Evolutionary conservation across 2,329 filamentous ascomycete genomes (phyloP).

Genomic region (Neopestalotiopsis rosae): DNA sequence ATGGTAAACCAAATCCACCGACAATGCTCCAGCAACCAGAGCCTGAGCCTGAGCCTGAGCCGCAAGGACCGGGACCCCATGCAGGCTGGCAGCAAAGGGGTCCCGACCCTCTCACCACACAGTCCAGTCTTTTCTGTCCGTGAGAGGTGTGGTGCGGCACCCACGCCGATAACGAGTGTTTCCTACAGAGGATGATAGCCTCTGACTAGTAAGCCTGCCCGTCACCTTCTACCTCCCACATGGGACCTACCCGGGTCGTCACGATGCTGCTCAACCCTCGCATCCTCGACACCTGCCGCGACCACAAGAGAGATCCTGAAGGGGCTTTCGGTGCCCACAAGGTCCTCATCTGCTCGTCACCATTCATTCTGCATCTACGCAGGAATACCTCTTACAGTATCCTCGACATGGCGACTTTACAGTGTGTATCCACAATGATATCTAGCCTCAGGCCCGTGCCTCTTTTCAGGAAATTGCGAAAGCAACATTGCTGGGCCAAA

Average conservation of each 20-base stretch:
- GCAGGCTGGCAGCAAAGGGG: background rate
- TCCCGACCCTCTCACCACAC: background rate
- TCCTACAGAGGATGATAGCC: background rate
- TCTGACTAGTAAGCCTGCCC: background rate
- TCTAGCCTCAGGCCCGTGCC: background rate
- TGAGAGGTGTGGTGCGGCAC: conserved; percentile 13
- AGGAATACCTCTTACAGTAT: background rate
- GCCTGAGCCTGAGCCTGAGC: background rate
- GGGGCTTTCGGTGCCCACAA: background rate
- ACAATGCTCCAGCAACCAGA: conserved; percentile 18
- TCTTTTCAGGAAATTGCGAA: conserved; percentile 7
- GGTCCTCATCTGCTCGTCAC: background rate
- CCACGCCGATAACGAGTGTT: conserved; percentile 14
- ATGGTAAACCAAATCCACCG: background rate
- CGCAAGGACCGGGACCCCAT: conserved; percentile 4
- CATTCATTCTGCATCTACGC: background rate
- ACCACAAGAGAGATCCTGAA: background rate
- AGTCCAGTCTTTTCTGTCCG: background rate
- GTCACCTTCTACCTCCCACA: conserved; percentile 11
- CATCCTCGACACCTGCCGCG: background rate
- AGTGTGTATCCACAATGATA: background rate
- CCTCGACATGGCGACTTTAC: too few relatives aligned
- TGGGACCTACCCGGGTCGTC: background rate
- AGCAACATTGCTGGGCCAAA: background rate
- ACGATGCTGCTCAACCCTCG: background rate